Percentiles rank a stretch among this genome's conserved stretches.
Conservation (phyloP, 2,329 filamentous ascomycete species). For the Paramyrothecium roridum region DNA sequence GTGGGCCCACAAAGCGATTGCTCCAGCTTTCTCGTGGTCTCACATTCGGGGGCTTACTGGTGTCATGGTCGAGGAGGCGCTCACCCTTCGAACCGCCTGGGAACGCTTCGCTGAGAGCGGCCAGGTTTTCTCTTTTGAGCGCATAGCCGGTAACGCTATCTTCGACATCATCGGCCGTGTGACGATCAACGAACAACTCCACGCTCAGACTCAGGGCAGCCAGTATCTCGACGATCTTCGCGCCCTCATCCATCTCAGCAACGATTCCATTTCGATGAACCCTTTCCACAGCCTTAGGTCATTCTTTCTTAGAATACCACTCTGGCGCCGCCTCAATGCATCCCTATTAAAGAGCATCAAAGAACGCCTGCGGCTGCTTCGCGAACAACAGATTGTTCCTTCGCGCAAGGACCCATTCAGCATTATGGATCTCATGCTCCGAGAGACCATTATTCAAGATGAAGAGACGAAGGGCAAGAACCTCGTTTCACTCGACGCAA, state of each 20-base stretch:
- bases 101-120: conserved; percentile 6
- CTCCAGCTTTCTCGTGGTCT: conserved; percentile 18
- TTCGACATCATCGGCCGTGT: conserved; percentile 18
- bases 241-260: conserved; percentile 3
- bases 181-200: conserved; percentile 13
- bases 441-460: conserved; percentile 11
- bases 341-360: conserved; percentile 3
- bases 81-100: conserved; percentile 13
- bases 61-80: conserved; percentile 19
- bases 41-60: conserved; percentile 18
- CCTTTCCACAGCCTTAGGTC: not conserved
- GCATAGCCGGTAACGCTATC: conserved; percentile 15
- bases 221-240: conserved; percentile 12
- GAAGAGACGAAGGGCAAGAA: not conserved
- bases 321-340: conserved; percentile 1
- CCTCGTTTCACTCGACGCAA: not conserved
- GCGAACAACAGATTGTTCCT: conserved; percentile 10
- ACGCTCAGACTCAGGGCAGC: conserved; percentile 13
- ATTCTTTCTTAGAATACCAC: not conserved
- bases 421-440: conserved; percentile 17
- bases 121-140: conserved; percentile 16
- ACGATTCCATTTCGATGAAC: conserved; percentile 1
- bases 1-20: conserved; percentile 21
- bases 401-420: conserved; percentile 12
- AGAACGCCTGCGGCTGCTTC: conserved; percentile 7